phyloP scores from a whole-genome alignment of 495 filamentous ascomycete species.

The Lindgomyces ingoldianus region DNA sequence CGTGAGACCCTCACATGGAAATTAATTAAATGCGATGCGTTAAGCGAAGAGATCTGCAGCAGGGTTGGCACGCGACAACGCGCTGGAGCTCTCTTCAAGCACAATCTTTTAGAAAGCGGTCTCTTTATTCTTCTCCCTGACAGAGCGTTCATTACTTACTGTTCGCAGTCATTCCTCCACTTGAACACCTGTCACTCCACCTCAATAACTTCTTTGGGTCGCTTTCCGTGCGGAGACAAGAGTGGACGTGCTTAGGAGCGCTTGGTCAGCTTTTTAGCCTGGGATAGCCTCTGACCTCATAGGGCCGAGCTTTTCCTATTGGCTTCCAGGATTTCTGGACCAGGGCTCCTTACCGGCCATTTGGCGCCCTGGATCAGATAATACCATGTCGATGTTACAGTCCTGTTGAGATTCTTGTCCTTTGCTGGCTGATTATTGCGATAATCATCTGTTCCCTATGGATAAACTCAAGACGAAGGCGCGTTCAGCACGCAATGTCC shows the following conservation, averaged over 20 bases:
- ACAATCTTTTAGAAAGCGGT: no score
- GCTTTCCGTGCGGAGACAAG: no score
- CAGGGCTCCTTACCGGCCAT: no score
- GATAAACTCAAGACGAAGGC: conserved; percentile 24
- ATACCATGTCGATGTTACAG: neutral
- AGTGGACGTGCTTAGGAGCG: neutral
- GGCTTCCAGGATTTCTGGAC: neutral
- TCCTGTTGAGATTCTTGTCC: neutral
- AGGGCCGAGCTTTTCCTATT: neutral
- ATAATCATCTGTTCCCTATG: conserved; percentile 9
- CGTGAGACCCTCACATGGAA: no score
- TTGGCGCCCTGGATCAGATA: no score
- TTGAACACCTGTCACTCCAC: no score
- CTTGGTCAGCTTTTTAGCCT: neutral
- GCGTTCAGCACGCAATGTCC: conserved; percentile 21
- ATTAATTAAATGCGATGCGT: neutral
- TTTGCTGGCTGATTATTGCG: neutral
- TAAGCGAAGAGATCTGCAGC: neutral
- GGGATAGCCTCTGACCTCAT: neutral
- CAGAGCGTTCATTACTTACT: no score
- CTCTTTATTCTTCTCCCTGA: no score
- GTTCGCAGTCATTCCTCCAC: neutral
- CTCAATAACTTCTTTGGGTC: no score
- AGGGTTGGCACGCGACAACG: neutral
- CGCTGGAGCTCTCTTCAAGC: neutral